Evolutionary conservation across 2,329 filamentous ascomycete genomes (phyloP).

Genomic region (Bipolaris cookei): DNA sequence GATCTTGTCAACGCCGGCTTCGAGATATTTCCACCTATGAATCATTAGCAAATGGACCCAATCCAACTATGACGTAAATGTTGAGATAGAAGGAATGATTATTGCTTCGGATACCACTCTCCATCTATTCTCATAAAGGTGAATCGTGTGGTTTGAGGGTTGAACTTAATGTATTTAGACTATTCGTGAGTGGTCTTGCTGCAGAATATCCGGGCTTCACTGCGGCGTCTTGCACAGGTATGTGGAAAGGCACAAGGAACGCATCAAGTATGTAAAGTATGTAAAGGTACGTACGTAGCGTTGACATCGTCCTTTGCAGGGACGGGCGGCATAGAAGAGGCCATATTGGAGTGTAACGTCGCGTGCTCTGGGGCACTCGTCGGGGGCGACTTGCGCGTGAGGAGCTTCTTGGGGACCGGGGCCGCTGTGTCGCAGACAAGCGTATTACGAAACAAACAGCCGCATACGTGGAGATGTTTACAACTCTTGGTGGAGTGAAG

Average conservation of each 20-base stretch:
- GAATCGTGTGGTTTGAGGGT: background rate
- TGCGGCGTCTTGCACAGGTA: background rate
- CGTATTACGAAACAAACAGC: background rate
- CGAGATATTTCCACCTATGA: conserved; percentile 83
- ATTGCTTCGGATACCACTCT: background rate
- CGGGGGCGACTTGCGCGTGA: conserved; percentile 43
- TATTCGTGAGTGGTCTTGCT: conserved; percentile 2
- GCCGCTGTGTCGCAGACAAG: conserved; percentile 14
- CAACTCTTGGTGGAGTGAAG: conserved; percentile 2
- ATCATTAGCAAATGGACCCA: conserved; percentile 21
- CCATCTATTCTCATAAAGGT: background rate
- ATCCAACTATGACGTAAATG: background rate
- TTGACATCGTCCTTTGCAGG: conserved; percentile 65
- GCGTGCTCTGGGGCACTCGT: conserved; percentile 45
- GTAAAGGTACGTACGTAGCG: conserved; percentile 61
- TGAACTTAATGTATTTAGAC: background rate
- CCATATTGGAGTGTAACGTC: conserved; percentile 39
- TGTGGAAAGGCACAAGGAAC: background rate
- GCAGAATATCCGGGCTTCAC: background rate
- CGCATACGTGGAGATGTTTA: background rate
- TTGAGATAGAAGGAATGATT: background rate
- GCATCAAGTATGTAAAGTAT: background rate
- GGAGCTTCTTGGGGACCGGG: conserved; percentile 34
- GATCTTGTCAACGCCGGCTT: conserved; percentile 86
- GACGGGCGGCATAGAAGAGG: conserved; percentile 50